Evolutionary conservation across 257 asterid genomes (phyloP).

Genomic region (Penstemon davidsonii): DNA sequence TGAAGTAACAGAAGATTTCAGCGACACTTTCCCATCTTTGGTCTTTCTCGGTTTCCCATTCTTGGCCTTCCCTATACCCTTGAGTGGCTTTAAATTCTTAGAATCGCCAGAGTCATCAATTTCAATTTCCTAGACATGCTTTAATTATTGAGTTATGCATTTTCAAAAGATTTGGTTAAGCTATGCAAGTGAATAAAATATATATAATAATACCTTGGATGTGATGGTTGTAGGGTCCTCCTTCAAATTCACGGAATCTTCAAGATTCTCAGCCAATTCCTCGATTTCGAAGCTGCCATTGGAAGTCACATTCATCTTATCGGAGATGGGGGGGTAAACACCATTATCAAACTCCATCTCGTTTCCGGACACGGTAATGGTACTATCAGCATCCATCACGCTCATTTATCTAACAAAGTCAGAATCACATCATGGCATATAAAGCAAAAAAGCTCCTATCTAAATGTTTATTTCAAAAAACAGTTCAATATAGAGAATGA

Average conservation of each 20-base stretch:
- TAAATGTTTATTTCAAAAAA: not conserved
- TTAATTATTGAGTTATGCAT: conserved; percentile 9
- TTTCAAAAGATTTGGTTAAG: not conserved
- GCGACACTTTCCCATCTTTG: conserved; percentile 39
- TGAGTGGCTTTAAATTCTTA: conserved; percentile 36
- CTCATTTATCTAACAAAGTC: conserved; percentile 31
- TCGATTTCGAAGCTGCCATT: conserved; percentile 33
- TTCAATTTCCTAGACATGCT: conserved; percentile 35
- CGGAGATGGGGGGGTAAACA: conserved; percentile 31
- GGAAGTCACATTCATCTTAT: conserved; percentile 31
- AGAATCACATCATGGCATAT: conserved; percentile 18
- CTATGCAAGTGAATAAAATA: not conserved
- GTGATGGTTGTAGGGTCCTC: conserved; percentile 30
- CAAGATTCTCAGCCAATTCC: conserved; percentile 35
- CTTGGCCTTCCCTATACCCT: conserved; percentile 37
- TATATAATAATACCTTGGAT: conserved; percentile 33
- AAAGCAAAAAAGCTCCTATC: conserved; percentile 7
- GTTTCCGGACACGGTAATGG: conserved; percentile 34
- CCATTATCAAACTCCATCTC: conserved; percentile 33
- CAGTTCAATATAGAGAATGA: not conserved
- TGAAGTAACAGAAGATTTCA: conserved; percentile 34
- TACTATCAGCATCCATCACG: conserved; percentile 42
- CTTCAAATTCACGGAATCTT: conserved; percentile 34
- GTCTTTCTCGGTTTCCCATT: conserved; percentile 37
- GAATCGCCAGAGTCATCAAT: conserved; percentile 28